Base-by-base conservation (phyloP, 2,329 filamentous ascomycete species). In the Ceratocystis albifundus region DNA sequence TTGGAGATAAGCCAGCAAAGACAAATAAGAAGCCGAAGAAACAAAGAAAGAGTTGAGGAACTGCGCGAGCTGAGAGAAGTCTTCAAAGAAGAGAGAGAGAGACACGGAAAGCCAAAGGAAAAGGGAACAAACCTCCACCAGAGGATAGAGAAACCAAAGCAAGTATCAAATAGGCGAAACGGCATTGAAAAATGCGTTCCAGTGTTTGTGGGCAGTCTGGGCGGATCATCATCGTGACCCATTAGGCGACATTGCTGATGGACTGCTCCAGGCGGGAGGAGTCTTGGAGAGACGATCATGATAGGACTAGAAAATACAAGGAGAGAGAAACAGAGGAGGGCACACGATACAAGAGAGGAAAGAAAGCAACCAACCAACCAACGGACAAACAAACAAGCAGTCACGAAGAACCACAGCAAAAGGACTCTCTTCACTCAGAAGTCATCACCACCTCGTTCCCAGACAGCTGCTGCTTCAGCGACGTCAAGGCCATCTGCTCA, bases 201-300 rank as follows among this genome's bases (percentile, higher is more conserved):
- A 22, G 32, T 25, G 53, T 30, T 5, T 22, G 28, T 17, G 32
- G n/a, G 12, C 53, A 12, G 53, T 32, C 25, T 30, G 25, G 53
- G 32, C 32, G 32, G 32, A 10, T 36, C 32, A 36, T 36, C 32
- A 57, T 57, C 48, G 28, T 32, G 53, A 57, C 53, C 28, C 53
- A 57, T 32, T 57, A 32, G 17, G 61, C 48, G n/a, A 22, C 32
- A 25, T 36, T 44, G 22, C 46, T 46, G 41, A 22, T 63, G 22
- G 61, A 63, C 61, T 63, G 61, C 44, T 63, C 61, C 41, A 63
- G 25, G 41, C 28, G 32, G 12, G 32, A 25, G 17, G 30, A 25
- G 30, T 20, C 44, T 67, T 59, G 62, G 62, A 68, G 67, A 62
- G 32, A 15, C 36, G 45, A 69, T 61, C 69, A 67, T 61, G 63